Percentiles rank a stretch among this genome's conserved stretches.
phyloP scores from a whole-genome alignment of 805 yeast genomes.

The Wickerhamiella sorbophila region DNA sequence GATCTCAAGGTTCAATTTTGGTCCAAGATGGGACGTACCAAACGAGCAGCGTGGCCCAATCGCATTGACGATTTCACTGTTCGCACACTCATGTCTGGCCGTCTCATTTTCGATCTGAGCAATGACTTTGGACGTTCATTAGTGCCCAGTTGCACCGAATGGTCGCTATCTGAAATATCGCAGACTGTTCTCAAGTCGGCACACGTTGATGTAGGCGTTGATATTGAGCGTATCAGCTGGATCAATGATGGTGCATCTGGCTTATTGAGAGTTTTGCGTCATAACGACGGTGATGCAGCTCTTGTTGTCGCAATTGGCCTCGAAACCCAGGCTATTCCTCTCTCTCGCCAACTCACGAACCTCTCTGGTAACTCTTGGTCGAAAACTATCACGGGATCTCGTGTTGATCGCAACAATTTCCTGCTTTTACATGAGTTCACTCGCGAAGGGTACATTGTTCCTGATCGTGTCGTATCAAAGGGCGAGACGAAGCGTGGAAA shows the following conservation, averaged over 20 bases:
- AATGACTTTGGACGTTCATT: slow-evolving; percentile 91
- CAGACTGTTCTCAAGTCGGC: slow-evolving; percentile 56
- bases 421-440: slow-evolving; percentile 85
- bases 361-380: slow-evolving; percentile 97
- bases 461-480: slow-evolving; percentile 41
- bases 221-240: slow-evolving; percentile 40
- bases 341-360: slow-evolving; percentile 81
- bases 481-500: slow-evolving; percentile 31
- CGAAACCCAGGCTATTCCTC: slow-evolving; percentile 67
- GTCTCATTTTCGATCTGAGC: slow-evolving; percentile 81
- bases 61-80: slow-evolving; percentile 44
- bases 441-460: slow-evolving; percentile 65
- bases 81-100: slow-evolving; percentile 37
- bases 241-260: slow-evolving; percentile 46
- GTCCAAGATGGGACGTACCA: slow-evolving; percentile 72
- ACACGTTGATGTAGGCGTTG: slow-evolving; percentile 42
- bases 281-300: slow-evolving; percentile 49
- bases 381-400: slow-evolving; percentile 82
- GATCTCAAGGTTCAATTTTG: slow-evolving; percentile 62
- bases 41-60: slow-evolving; percentile 46
- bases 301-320: slow-evolving; percentile 69
- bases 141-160: slow-evolving; percentile 70
- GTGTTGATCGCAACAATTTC: slow-evolving; percentile 91
- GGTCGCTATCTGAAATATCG: slow-evolving; percentile 89
- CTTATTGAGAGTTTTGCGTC: slow-evolving; percentile 54